Evolutionary conservation across 2,329 filamentous ascomycete genomes (phyloP).

Genomic region (Sclerotinia subarctica): DNA sequence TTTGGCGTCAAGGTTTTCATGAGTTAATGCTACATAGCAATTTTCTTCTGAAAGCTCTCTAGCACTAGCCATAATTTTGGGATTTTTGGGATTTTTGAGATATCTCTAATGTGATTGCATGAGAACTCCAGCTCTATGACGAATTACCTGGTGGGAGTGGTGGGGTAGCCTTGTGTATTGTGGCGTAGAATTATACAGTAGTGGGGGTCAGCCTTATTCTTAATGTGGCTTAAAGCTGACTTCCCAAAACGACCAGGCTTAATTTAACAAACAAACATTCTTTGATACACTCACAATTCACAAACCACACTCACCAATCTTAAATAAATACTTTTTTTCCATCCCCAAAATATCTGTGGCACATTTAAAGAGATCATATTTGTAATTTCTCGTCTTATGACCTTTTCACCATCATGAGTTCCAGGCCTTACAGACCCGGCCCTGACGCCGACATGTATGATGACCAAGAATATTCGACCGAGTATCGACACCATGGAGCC

Average conservation of each 20-base stretch:
- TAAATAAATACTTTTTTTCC: neutral
- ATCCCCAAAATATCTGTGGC: neutral
- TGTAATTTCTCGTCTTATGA: neutral
- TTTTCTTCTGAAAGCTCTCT: constrained; percentile 47
- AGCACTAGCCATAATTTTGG: constrained; percentile 22
- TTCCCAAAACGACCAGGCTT: neutral
- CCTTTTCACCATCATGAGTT: constrained; percentile 6
- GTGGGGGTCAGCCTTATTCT: neutral
- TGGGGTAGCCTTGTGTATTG: constrained; percentile 2
- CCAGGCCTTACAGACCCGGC: constrained; percentile 18
- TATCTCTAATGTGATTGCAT: neutral
- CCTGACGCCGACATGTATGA: constrained; percentile 45
- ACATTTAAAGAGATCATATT: neutral
- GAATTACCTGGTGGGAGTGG: neutral
- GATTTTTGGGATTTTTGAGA: neutral
- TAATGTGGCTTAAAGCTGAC: constrained; percentile 1
- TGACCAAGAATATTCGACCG: constrained; percentile 38
- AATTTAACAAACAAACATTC: neutral
- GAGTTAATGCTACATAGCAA: constrained; percentile 68
- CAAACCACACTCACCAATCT: neutral
- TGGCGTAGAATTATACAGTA: neutral
- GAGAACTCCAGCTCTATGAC: neutral
- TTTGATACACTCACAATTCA: neutral
- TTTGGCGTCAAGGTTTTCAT: constrained; percentile 55
- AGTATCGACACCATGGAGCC: constrained; percentile 28